Base-by-base conservation (phyloP, 768 basidiomycete genomes). In the Lactarius psammicola region DNA sequence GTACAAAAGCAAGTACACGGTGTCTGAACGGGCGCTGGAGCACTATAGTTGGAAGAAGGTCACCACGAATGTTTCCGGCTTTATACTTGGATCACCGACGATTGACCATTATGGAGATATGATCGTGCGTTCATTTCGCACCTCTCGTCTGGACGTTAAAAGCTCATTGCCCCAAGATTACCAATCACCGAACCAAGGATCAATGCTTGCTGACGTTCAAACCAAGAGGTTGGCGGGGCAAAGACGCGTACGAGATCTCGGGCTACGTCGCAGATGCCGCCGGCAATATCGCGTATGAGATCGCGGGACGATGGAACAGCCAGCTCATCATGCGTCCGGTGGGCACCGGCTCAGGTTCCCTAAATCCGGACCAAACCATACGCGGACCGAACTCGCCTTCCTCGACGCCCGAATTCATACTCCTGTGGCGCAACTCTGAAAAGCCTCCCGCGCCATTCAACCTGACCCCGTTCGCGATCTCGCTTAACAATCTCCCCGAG, bases 41-140 rank as follows among this genome's bases (percentile, higher is more conserved):
- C 95, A 98, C 75, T 98, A 92, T 74, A 90, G 86, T 53, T 96
- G 94, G 94, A 94, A 94, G 78, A 96, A 96, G 75, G 94, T 95
- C 36, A 94, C 90, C 13, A 94, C 92, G 42, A 90, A 86, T 65
- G 83, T 96, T 10, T 95, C 94, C 6, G 94, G 94, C 18, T 98
- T 98, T 74, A 95, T 98, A 68, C 80, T 96, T 26, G 96, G 96
- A 5, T 79, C 74, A 18, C 84, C 84, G 1, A 81, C 83, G 56
- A 85, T 87, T 53, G 85, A 86, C 68, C 76, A 78, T 64, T 78
- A 96, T 72, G 95, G 95, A 6, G 94, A 97, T 73, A 94, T 98
- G 89, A 82, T 87, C 63, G 92, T 94, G 74, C 71, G 90, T 86
- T 4, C 10, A 38, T 61, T n/a, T 51, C 49, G 57, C 62, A 51